Base-by-base conservation (phyloP, 768 basidiomycete genomes). In the Coprinopsis marcescibilis region DNA sequence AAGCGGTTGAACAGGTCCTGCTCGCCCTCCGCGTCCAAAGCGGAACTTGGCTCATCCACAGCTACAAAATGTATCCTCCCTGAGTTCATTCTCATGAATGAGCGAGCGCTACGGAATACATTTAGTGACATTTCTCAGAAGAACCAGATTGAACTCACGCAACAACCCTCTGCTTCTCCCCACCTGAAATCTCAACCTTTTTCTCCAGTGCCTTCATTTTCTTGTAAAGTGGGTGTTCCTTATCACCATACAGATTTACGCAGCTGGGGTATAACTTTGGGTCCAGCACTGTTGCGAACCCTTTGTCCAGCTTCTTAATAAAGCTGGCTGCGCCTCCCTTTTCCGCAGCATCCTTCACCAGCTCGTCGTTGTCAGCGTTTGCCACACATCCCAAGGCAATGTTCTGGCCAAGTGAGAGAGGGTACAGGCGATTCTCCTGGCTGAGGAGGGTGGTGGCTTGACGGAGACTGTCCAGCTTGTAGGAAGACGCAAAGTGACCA, bases 41-140 rank as follows among this genome's bases (percentile, higher is more conserved):
- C 70, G 0, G 78, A 78, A 25, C 69, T 79, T 0, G 80, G 78
- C 55, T 83, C 80, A 49, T 83, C 81, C 2, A 76, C 68, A 2
- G 76, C 67, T 14, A 81, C 61, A 11, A 82, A 70, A 20, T 65
- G 68, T 19, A 72, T 65, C 3, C 68, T 57, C 3, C 59, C 60
- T 12, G 63, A 68, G 24, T 61, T 61, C 39, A 66, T 59, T 24
- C 71, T 60, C 67, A 73, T 72, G 46, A 74, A 76, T 6, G 65
- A 66, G 8, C 75, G 72, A 11, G 75, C 69, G 21, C 76, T 66
- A 27, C 2, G 1, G 21, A 37, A 45, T 2, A 17, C 34, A 37
- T 36, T 21, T 7, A 35, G 13, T 43, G 26, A 30, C 4, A 13
- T 6, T 38, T 23, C 27, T 43, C 29, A 13, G 39, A 8, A 3